phyloP scores from a whole-genome alignment of 2,329 filamentous ascomycete genomes.

The Harringtonia lauricola region DNA sequence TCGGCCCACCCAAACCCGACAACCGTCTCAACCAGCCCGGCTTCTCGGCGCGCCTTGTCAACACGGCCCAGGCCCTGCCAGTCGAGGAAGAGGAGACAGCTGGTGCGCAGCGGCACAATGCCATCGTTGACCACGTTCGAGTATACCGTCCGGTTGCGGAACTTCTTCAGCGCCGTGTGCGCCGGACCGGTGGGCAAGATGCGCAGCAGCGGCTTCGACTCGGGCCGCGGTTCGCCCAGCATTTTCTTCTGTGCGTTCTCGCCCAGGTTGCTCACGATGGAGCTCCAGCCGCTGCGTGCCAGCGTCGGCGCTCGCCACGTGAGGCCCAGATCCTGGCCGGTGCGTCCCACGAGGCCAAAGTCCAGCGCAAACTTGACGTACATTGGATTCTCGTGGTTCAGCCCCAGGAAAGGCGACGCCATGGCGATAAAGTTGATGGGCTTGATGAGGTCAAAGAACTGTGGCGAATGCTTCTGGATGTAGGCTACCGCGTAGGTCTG shows the following conservation, averaged over 20 bases:
- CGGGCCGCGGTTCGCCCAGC: conserved; percentile 52
- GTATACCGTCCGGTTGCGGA: conserved; percentile 84
- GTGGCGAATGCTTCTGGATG: conserved; percentile 88
- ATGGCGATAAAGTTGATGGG: conserved; percentile 86
- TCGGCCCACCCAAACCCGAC: conserved; percentile 94
- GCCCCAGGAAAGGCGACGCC: conserved; percentile 76
- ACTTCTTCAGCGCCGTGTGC: conserved; percentile 75
- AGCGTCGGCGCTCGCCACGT: conserved; percentile 88
- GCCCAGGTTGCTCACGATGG: conserved; percentile 72
- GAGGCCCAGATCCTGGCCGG: conserved; percentile 86
- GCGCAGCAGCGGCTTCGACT: conserved; percentile 77
- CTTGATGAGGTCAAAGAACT: conserved; percentile 77
- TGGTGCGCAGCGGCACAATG: conserved; percentile 89
- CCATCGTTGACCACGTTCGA: conserved; percentile 97
- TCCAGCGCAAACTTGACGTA: conserved; percentile 97
- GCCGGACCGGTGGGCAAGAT: conserved; percentile 88
- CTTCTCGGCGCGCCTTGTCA: conserved; percentile 86
- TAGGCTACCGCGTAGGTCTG: conserved; percentile 95
- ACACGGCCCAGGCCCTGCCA: conserved; percentile 91
- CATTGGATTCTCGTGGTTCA: conserved; percentile 95
- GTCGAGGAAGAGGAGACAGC: conserved; percentile 90
- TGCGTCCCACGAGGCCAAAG: conserved; percentile 91
- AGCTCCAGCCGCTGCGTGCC: conserved; percentile 77
- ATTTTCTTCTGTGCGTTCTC: conserved; percentile 52
- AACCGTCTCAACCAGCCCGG: conserved; percentile 83